These are phyloP conservation scores for Candida neerlandica DNA, from an alignment of 1,139 yeast species.

Conservation along the genomic window DNA sequence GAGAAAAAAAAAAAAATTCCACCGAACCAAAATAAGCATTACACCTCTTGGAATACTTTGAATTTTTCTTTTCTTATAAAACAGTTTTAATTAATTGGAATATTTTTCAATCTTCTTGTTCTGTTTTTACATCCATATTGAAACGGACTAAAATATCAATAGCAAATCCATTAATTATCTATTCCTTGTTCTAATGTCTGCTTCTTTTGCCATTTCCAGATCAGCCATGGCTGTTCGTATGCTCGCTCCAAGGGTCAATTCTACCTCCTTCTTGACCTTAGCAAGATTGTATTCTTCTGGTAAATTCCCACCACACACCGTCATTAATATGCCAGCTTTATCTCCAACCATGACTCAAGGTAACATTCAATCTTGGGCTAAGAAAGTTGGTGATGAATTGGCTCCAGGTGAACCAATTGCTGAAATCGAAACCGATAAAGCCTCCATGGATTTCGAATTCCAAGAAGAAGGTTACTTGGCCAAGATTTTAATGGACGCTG, in stretches of 20 bases:
- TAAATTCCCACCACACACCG: slow-evolving; percentile 66
- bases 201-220: slow-evolving; percentile 38
- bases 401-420: slow-evolving; percentile 93
- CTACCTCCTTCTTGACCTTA: slow-evolving; percentile 26
- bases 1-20: neutral
- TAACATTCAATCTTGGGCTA: slow-evolving; percentile 84
- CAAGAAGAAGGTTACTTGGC: slow-evolving; percentile 98
- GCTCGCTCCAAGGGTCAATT: slow-evolving; percentile 20
- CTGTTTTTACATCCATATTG: neutral
- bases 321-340: slow-evolving; percentile 87
- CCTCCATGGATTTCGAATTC: slow-evolving; percentile 98
- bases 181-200: slow-evolving; percentile 27
- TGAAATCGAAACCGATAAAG: slow-evolving; percentile 98
- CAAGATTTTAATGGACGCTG: slow-evolving; percentile 82
- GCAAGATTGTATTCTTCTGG: slow-evolving; percentile 48
- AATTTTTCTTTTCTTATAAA: neutral
- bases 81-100: neutral
- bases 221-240: slow-evolving; percentile 28
- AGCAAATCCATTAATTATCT: neutral
- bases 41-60: neutral
- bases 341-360: slow-evolving; percentile 99
- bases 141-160: neutral
- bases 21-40: neutral
- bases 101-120: neutral
- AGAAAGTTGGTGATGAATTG: slow-evolving; percentile 83